Conservation (phyloP, 1,139 yeast genomes). For the Candida neerlandica region DNA sequence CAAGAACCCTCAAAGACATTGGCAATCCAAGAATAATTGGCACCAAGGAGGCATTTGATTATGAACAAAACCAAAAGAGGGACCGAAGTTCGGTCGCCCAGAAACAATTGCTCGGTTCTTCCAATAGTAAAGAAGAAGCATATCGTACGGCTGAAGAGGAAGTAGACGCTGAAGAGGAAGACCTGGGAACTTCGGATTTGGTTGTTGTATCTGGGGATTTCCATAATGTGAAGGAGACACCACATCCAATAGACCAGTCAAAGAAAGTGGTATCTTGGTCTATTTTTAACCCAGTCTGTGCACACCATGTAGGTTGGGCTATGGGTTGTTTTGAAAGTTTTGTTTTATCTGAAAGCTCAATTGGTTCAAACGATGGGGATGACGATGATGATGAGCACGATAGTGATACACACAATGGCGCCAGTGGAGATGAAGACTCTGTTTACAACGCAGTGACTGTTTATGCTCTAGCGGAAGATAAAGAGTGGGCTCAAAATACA, state of each 20-base stretch:
- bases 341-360: slow-evolving; percentile 43
- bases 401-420: slow-evolving; percentile 32
- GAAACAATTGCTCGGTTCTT: background rate
- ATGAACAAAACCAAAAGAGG: slow-evolving; percentile 15
- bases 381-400: slow-evolving; percentile 40
- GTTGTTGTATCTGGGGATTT: slow-evolving; percentile 79
- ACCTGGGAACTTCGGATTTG: slow-evolving; percentile 56
- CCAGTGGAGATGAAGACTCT: slow-evolving; percentile 32
- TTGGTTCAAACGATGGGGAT: slow-evolving; percentile 36
- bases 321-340: slow-evolving; percentile 80
- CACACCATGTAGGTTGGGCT: slow-evolving; percentile 97
- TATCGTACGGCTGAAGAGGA: slow-evolving; percentile 25
- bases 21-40: slow-evolving; percentile 53
- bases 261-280: slow-evolving; percentile 82
- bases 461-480: slow-evolving; percentile 59
- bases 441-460: slow-evolving; percentile 48
- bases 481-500: slow-evolving; percentile 67
- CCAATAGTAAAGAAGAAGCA: background rate
- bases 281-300: slow-evolving; percentile 82
- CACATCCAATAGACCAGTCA: slow-evolving; percentile 58
- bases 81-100: background rate
- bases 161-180: slow-evolving; percentile 48
- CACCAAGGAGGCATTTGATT: slow-evolving; percentile 25
- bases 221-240: slow-evolving; percentile 48
- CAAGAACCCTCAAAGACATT: slow-evolving; percentile 76